These are phyloP conservation scores for Podospora bellae-mahoneyi DNA, from an alignment of 495 filamentous ascomycete genomes.

Conservation along the genomic window DNA sequence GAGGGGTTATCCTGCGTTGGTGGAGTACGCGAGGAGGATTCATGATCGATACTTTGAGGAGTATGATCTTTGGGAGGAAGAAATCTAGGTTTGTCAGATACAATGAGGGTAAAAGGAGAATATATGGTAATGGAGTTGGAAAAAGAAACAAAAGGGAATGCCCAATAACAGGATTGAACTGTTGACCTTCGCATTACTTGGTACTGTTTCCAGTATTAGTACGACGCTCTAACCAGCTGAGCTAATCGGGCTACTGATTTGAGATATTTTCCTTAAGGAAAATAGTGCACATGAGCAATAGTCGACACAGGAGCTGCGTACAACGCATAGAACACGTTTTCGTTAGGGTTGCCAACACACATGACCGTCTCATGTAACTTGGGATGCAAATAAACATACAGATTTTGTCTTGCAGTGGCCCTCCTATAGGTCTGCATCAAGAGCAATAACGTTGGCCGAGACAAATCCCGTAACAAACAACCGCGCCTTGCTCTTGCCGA, in stretches of 20 bases:
- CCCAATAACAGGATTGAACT: slow-evolving; percentile 9
- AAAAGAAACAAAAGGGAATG: not conserved
- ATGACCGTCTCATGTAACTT: not conserved
- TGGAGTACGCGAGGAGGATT: slow-evolving; percentile 57
- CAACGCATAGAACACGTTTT: no score
- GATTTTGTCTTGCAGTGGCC: not conserved
- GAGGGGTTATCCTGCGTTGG: slow-evolving; percentile 43
- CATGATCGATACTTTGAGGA: slow-evolving; percentile 59
- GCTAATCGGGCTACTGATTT: slow-evolving; percentile 1
- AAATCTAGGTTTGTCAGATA: not conserved
- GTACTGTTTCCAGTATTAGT: not conserved
- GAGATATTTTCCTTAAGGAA: not conserved
- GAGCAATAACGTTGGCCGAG: slow-evolving; percentile 51
- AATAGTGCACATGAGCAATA: not conserved
- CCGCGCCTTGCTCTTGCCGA: slow-evolving; percentile 49
- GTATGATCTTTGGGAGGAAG: slow-evolving; percentile 35
- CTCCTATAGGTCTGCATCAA: slow-evolving; percentile 49
- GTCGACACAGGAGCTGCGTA: not conserved
- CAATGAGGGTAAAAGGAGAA: not conserved
- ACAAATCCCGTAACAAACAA: slow-evolving; percentile 58
- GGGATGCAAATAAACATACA: not conserved
- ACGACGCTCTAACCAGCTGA: slow-evolving; percentile 5
- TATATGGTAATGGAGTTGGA: not conserved
- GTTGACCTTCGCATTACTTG: slow-evolving; percentile 3
- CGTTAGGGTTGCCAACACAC: not conserved